Evolutionary conservation across 306 rosid genomes (phyloP).

Genomic region (Prunus fruticosa): DNA sequence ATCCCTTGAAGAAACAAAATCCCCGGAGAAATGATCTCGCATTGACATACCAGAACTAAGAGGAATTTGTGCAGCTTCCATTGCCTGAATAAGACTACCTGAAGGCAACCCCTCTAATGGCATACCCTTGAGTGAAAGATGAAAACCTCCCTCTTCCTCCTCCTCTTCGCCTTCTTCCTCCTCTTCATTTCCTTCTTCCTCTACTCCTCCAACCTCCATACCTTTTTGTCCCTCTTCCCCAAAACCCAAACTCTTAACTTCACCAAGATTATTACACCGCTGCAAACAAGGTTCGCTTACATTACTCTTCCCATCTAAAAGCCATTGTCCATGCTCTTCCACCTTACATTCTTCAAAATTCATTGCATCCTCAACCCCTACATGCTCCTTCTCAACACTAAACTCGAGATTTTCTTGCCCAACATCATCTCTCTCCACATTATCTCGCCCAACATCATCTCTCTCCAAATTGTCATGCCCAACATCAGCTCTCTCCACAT

Average conservation of each 20-base stretch:
- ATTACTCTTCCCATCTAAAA: slow-evolving; percentile 42
- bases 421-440: neutral
- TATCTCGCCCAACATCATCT: neutral
- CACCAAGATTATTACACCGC: slow-evolving; percentile 45
- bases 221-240: slow-evolving; percentile 32
- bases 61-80: slow-evolving; percentile 52
- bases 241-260: slow-evolving; percentile 31
- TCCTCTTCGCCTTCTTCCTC: slow-evolving; percentile 49
- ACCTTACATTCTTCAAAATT: slow-evolving; percentile 55
- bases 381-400: slow-evolving; percentile 23
- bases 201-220: slow-evolving; percentile 34
- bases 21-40: slow-evolving; percentile 51
- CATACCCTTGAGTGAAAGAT: slow-evolving; percentile 49
- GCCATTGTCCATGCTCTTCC: slow-evolving; percentile 52
- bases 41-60: slow-evolving; percentile 64
- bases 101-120: slow-evolving; percentile 63
- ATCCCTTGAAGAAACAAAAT: slow-evolving; percentile 65
- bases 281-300: slow-evolving; percentile 43
- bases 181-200: slow-evolving; percentile 29
- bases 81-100: slow-evolving; percentile 50
- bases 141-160: slow-evolving; percentile 55
- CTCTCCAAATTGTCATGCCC: neutral
- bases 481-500: slow-evolving; percentile 28
- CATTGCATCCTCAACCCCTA: slow-evolving; percentile 43
- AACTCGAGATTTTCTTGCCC: neutral